phyloP scores from a whole-genome alignment of 306 rosid species.

The Fagus sylvatica region DNA sequence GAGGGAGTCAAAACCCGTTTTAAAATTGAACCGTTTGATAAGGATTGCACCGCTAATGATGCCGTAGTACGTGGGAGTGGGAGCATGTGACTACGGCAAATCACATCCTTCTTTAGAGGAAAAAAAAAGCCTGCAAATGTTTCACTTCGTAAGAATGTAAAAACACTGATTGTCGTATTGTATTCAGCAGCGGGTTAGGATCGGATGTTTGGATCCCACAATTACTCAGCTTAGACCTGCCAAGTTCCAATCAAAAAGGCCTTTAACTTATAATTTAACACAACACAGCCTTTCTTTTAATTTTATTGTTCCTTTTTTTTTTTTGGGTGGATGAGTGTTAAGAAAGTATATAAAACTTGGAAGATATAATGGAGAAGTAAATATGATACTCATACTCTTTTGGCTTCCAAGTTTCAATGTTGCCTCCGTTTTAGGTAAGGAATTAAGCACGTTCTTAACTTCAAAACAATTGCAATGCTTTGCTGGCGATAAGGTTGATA shows the following conservation, averaged over 20 bases:
- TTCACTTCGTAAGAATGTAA: too few relatives aligned
- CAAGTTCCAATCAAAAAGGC: background rate
- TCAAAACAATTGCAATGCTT: too few relatives aligned
- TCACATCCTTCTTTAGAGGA: too few relatives aligned
- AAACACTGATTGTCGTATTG: background rate
- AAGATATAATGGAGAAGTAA: too few relatives aligned
- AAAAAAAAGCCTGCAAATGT: constrained; percentile 5
- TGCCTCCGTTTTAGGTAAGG: too few relatives aligned
- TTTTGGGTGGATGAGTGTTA: background rate
- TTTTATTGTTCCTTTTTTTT: background rate
- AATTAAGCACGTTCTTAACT: too few relatives aligned
- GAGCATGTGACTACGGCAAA: constrained; percentile 24
- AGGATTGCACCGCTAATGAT: background rate
- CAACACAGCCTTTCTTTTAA: too few relatives aligned
- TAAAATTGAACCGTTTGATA: constrained; percentile 2
- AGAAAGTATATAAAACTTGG: too few relatives aligned
- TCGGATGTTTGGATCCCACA: constrained; percentile 6
- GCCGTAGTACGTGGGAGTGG: constrained; percentile 20
- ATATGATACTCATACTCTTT: too few relatives aligned
- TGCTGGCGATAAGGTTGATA: too few relatives aligned
- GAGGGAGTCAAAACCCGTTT: constrained; percentile 26
- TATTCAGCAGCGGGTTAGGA: background rate
- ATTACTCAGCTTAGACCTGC: background rate
- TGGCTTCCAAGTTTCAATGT: too few relatives aligned
- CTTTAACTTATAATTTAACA: too few relatives aligned